Percentiles rank a stretch among this genome's conserved stretches.
Evolutionary conservation across 352 stramenopile species (phyloP).

Genomic region (Pythium aphanidermatum): DNA sequence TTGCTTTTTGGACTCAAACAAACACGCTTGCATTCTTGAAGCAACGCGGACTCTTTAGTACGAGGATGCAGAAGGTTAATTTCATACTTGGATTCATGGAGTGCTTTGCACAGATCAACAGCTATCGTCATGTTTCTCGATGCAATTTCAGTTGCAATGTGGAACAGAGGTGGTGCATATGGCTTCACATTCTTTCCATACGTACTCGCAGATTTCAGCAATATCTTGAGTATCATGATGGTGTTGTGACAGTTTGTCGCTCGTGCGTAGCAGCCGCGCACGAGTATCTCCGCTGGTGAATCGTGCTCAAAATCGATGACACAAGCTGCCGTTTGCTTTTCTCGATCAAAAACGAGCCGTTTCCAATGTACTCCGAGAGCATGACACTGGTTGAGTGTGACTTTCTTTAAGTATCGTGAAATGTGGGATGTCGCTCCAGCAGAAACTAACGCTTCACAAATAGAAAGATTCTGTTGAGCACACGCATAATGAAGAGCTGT

Average conservation of each 20-base stretch:
- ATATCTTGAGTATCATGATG: conserved; percentile 14
- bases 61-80: conserved; percentile 38
- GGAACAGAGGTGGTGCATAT: conserved; percentile 27
- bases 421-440: conserved; percentile 23
- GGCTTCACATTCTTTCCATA: conserved; percentile 24
- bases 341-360: conserved; percentile 7
- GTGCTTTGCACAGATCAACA: conserved; percentile 39
- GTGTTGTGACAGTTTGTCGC: conserved; percentile 2
- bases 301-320: conserved; percentile 19
- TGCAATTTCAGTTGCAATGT: conserved; percentile 41
- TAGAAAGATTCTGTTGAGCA: conserved; percentile 21
- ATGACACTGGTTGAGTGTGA: conserved; percentile 10
- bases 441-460: conserved; percentile 28
- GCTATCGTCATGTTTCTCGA: conserved; percentile 39
- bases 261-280: conserved; percentile 15
- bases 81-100: conserved; percentile 34
- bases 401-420: conserved; percentile 22
- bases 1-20: conserved; percentile 9
- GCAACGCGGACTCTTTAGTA: conserved; percentile 36
- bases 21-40: conserved; percentile 56
- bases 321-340: background rate
- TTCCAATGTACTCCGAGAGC: conserved; percentile 36
- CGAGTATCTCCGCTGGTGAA: conserved; percentile 18
- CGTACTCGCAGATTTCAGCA: conserved; percentile 5
- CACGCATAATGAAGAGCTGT: conserved; percentile 55